Percentiles rank a stretch among this genome's conserved stretches.
phyloP scores from a whole-genome alignment of 164 flowering plant genomes.

The Stephania japonica region DNA sequence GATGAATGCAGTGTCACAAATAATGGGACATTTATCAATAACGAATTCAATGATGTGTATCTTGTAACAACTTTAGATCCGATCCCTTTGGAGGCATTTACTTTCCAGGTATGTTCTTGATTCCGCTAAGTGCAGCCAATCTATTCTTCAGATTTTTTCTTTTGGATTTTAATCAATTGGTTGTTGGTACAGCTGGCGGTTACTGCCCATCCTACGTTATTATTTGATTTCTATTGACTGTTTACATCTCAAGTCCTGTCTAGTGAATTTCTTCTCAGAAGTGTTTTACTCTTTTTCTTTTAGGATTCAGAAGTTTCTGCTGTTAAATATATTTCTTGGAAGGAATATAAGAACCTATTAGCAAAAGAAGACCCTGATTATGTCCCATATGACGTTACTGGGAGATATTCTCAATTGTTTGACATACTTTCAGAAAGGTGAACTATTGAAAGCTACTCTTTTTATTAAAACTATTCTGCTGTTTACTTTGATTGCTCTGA shows the following conservation, averaged over 20 bases:
- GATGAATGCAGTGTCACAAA: conserved; percentile 63
- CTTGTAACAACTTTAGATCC: conserved; percentile 80
- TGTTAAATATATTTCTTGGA: conserved; percentile 66
- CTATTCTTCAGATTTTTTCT: background rate
- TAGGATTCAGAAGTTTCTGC: conserved; percentile 93
- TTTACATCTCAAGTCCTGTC: background rate
- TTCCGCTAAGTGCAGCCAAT: background rate
- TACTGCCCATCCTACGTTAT: background rate
- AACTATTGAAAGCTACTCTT: background rate
- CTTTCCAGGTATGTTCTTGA: conserved; percentile 68
- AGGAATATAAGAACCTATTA: conserved; percentile 62
- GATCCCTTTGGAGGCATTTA: conserved; percentile 87
- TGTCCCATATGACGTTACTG: conserved; percentile 70
- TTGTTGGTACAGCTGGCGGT: background rate
- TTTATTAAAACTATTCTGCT: background rate
- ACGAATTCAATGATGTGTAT: conserved; percentile 82
- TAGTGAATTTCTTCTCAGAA: background rate
- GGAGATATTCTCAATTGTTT: conserved; percentile 69
- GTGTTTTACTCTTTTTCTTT: background rate
- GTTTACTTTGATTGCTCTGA: too few species aligned
- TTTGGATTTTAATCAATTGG: background rate
- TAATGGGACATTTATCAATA: conserved; percentile 74
- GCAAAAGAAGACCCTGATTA: conserved; percentile 63
- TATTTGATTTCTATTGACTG: background rate
- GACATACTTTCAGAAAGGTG: conserved; percentile 65